These are phyloP conservation scores for Leccinum incarnatum DNA, from an alignment of 768 basidiomycete species.

Conservation along the genomic window DNA sequence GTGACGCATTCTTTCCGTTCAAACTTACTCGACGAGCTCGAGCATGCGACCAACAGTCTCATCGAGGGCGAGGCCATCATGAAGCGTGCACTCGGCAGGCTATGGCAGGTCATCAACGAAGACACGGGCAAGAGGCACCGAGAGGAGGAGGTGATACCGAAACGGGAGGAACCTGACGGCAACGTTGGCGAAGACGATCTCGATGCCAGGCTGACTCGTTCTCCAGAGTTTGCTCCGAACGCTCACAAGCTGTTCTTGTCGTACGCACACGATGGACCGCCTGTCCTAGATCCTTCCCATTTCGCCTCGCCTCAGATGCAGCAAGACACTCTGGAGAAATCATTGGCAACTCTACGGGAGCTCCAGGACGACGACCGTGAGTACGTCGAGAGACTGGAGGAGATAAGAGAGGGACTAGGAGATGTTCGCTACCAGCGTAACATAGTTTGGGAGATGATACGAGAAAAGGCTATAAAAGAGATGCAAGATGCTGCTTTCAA, in stretches of 20 bases:
- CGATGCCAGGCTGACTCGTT: slow-evolving; percentile 49
- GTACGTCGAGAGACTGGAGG: slow-evolving; percentile 80
- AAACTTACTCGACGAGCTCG: slow-evolving; percentile 71
- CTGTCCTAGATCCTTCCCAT: slow-evolving; percentile 57
- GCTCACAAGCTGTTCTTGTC: slow-evolving; percentile 68
- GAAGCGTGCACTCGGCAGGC: slow-evolving; percentile 68
- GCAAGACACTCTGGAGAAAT: slow-evolving; percentile 69
- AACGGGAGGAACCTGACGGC: slow-evolving; percentile 68
- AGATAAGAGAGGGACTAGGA: slow-evolving; percentile 79
- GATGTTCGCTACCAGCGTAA: slow-evolving; percentile 70
- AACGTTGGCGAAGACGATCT: slow-evolving; percentile 39
- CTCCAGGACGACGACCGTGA: slow-evolving; percentile 85
- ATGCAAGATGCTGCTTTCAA: slow-evolving; percentile 61
- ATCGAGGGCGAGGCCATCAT: slow-evolving; percentile 80
- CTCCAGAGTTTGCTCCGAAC: slow-evolving; percentile 64
- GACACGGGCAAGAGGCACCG: slow-evolving; percentile 45
- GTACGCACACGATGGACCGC: slow-evolving; percentile 42
- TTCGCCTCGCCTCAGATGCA: slow-evolving; percentile 67
- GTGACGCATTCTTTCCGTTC: slow-evolving; percentile 84
- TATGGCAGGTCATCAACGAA: slow-evolving; percentile 82
- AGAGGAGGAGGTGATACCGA: slow-evolving; percentile 51
- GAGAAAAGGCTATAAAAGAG: slow-evolving; percentile 71
- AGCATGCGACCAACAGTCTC: slow-evolving; percentile 76
- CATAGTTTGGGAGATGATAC: slow-evolving; percentile 72
- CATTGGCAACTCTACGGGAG: slow-evolving; percentile 69